These are phyloP conservation scores for Pythium monospermum DNA, from an alignment of 352 stramenopile species.

Conservation along the genomic window DNA sequence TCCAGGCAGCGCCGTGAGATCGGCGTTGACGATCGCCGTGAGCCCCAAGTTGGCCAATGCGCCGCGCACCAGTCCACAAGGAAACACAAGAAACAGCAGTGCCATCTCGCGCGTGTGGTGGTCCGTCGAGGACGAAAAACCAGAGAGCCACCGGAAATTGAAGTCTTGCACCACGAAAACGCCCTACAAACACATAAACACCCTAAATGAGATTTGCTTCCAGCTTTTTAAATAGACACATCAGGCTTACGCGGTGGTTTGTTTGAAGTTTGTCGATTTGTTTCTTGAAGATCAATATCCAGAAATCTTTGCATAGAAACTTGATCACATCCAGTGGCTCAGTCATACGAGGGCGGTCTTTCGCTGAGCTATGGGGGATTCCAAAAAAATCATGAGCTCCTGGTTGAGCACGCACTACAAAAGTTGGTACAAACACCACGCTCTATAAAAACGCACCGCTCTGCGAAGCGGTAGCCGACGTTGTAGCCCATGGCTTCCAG, in stretches of 20 bases:
- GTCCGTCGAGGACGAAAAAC: conserved; percentile 73
- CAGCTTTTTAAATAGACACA: too few relatives aligned
- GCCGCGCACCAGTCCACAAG: conserved; percentile 93
- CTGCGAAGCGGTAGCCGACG: conserved; percentile 79
- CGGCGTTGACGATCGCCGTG: conserved; percentile 92
- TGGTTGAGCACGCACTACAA: neutral
- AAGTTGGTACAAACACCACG: neutral
- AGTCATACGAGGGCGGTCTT: conserved; percentile 73
- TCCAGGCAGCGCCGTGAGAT: conserved; percentile 89
- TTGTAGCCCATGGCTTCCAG: conserved; percentile 86
- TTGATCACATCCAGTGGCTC: conserved; percentile 95
- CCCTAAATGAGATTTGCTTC: neutral
- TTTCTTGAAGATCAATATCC: conserved; percentile 96
- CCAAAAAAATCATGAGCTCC: neutral
- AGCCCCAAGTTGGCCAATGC: conserved; percentile 94
- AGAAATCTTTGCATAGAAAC: conserved; percentile 98
- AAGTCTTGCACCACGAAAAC: conserved; percentile 96
- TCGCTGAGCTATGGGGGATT: conserved; percentile 29
- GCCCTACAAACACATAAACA: conserved; percentile 26
- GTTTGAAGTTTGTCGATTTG: conserved; percentile 98
- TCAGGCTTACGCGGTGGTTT: conserved; percentile 92
- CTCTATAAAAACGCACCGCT: conserved; percentile 29
- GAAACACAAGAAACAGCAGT: conserved; percentile 93
- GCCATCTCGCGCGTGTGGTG: conserved; percentile 88
- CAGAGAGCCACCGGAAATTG: conserved; percentile 89